Evolutionary conservation across 148 eudicot genomes (phyloP).

Genomic region (Rhododendron henanense): DNA sequence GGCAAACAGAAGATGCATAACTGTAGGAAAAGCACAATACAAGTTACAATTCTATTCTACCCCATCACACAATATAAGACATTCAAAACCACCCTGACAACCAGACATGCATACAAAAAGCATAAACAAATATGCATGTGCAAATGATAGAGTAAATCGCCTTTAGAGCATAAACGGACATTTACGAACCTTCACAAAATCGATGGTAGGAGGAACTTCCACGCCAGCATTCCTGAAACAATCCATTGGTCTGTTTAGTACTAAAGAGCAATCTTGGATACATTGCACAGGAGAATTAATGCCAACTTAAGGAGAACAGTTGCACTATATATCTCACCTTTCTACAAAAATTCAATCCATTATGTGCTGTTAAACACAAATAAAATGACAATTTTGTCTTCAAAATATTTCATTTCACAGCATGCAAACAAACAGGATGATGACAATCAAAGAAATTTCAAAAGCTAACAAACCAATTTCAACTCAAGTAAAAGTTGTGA

Average conservation of each 20-base stretch:
- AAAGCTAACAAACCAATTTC: not conserved
- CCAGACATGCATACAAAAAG: not conserved
- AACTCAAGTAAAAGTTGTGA: not conserved
- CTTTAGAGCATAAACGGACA: not conserved
- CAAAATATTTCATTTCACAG: not conserved
- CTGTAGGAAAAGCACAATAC: not conserved
- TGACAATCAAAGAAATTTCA: not conserved
- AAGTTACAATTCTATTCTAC: not conserved
- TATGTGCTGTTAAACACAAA: not conserved
- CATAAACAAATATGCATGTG: not conserved
- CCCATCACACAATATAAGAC: not conserved
- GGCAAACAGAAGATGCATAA: not conserved
- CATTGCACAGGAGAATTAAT: not conserved
- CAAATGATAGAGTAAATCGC: not conserved
- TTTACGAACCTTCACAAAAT: slow-evolving; percentile 58
- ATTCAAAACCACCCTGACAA: not conserved
- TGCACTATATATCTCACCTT: not conserved
- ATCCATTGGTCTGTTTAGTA: not conserved
- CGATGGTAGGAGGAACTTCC: slow-evolving; percentile 40
- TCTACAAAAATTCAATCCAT: not conserved
- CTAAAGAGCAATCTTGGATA: not conserved
- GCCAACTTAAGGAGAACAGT: not conserved
- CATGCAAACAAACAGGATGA: not conserved
- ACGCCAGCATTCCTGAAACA: slow-evolving; percentile 52
- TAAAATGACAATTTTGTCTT: not conserved